Evolutionary conservation across 2,329 filamentous ascomycete genomes (phyloP).

Genomic region (Alternaria atra): DNA sequence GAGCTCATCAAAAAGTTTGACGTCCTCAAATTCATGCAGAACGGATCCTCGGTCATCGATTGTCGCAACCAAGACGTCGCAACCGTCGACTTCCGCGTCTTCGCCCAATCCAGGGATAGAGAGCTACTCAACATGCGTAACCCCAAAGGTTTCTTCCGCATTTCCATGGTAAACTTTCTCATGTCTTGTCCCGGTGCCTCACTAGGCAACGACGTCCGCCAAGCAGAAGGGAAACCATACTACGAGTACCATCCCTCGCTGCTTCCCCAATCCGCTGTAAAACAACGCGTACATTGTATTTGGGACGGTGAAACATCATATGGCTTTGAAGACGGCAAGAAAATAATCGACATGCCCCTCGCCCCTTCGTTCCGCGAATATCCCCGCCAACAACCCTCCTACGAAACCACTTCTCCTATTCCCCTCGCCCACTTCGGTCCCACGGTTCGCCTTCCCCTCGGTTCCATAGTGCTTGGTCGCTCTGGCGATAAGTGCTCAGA

Average conservation of each 20-base stretch:
- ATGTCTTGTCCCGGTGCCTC: slow-evolving; percentile 54
- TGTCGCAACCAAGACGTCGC: slow-evolving; percentile 57
- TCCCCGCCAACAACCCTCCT: slow-evolving; percentile 38
- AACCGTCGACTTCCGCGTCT: slow-evolving; percentile 60
- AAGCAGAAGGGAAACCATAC: slow-evolving; percentile 40
- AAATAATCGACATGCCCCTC: slow-evolving; percentile 30
- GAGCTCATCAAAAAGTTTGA: slow-evolving; percentile 47
- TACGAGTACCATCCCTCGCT: slow-evolving; percentile 55
- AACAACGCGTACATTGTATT: slow-evolving; percentile 43
- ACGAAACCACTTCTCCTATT: slow-evolving; percentile 42
- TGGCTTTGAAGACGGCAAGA: slow-evolving; percentile 29
- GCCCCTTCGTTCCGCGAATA: slow-evolving; percentile 31
- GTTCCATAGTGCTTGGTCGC: slow-evolving; percentile 47
- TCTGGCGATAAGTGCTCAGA: slow-evolving; percentile 47
- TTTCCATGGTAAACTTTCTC: slow-evolving; percentile 54
- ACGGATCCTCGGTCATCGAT: slow-evolving; percentile 51
- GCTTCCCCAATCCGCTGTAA: slow-evolving; percentile 39
- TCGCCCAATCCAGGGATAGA: slow-evolving; percentile 57
- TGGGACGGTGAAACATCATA: slow-evolving; percentile 26
- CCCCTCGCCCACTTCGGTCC: slow-evolving; percentile 45
- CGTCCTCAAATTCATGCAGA: slow-evolving; percentile 52
- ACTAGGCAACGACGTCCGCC: slow-evolving; percentile 36
- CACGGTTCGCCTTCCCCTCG: slow-evolving; percentile 50
- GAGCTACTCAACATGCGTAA: slow-evolving; percentile 54
- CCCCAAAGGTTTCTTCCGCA: slow-evolving; percentile 51